phyloP scores from a whole-genome alignment of 352 stramenopile genomes.

The Phytophthora pseudosyringae region DNA sequence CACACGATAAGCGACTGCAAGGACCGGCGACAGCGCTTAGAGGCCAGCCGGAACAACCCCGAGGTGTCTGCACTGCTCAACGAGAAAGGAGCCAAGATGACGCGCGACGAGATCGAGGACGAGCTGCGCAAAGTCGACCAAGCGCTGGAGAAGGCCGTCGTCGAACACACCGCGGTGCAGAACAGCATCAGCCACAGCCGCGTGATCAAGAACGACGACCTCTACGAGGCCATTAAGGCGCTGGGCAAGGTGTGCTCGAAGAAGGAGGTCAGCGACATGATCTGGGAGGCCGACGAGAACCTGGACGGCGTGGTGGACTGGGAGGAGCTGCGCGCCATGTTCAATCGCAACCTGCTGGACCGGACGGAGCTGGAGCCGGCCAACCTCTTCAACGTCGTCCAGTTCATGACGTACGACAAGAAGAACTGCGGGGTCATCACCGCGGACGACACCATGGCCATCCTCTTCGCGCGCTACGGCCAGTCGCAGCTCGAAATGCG shows the following conservation, averaged over 20 bases:
- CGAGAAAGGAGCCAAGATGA: slow-evolving; percentile 83
- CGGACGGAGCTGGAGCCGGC: slow-evolving; percentile 95
- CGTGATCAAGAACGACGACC: slow-evolving; percentile 91
- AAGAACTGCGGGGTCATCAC: slow-evolving; percentile 95
- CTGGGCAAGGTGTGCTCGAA: slow-evolving; percentile 93
- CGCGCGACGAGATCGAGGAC: slow-evolving; percentile 73
- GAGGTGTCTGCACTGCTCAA: slow-evolving; percentile 82
- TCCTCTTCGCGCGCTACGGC: slow-evolving; percentile 95
- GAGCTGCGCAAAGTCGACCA: slow-evolving; percentile 77
- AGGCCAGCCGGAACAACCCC: slow-evolving; percentile 67
- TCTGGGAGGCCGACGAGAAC: slow-evolving; percentile 99
- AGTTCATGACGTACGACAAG: slow-evolving; percentile 98
- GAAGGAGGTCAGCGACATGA: slow-evolving; percentile 98
- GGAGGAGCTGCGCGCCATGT: slow-evolving; percentile 97
- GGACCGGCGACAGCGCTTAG: slow-evolving; percentile 66
- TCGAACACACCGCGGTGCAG: slow-evolving; percentile 63
- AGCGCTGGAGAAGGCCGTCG: slow-evolving; percentile 52
- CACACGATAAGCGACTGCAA: slow-evolving; percentile 50
- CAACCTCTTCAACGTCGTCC: slow-evolving; percentile 96
- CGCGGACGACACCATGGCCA: slow-evolving; percentile 98
- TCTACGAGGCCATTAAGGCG: slow-evolving; percentile 93
- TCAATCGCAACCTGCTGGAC: slow-evolving; percentile 96
- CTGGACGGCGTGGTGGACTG: slow-evolving; percentile 95
- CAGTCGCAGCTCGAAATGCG: slow-evolving; percentile 90
- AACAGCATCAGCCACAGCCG: slow-evolving; percentile 53